Evolutionary conservation across 139 green algal species (phyloP).

Genomic region (Closterium sp.): DNA sequence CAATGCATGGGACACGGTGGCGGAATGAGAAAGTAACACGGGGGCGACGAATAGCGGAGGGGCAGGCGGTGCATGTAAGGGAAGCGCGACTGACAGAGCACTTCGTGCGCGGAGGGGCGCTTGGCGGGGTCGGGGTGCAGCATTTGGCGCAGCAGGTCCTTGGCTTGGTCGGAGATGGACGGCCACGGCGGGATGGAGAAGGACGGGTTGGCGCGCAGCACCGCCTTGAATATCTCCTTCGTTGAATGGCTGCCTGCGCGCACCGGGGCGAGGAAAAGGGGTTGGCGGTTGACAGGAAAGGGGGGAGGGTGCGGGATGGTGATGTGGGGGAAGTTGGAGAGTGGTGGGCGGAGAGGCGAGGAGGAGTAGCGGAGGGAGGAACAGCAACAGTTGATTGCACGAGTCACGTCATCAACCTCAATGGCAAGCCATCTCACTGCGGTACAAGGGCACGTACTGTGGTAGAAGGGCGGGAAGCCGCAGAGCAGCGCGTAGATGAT

Average conservation of each 20-base stretch:
- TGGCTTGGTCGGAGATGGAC: slow-evolving; percentile 62
- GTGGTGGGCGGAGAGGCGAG: slow-evolving; percentile 82
- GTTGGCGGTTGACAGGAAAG: background rate
- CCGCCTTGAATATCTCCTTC: slow-evolving; percentile 78
- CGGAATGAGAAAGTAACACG: background rate
- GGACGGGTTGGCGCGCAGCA: slow-evolving; percentile 69
- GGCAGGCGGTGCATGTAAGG: background rate
- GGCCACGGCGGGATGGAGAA: slow-evolving; percentile 72
- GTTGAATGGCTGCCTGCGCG: slow-evolving; percentile 36
- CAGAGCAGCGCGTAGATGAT: slow-evolving; percentile 97
- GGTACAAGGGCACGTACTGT: slow-evolving; percentile 21
- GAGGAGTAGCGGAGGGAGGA: too few species aligned
- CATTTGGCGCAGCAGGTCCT: slow-evolving; percentile 60
- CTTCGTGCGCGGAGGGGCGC: slow-evolving; percentile 71
- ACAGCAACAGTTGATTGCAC: too few species aligned
- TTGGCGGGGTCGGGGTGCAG: slow-evolving; percentile 74
- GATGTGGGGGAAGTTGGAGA: slow-evolving; percentile 90
- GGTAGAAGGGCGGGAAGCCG: slow-evolving; percentile 92
- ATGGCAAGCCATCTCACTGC: too few species aligned
- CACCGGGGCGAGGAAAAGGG: background rate
- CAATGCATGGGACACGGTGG: background rate
- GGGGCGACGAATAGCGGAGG: background rate
- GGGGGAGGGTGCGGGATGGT: slow-evolving; percentile 52
- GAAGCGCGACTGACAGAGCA: slow-evolving; percentile 58
- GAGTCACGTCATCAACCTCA: too few species aligned